phyloP scores from a whole-genome alignment of 495 filamentous ascomycete species.

The Cercophora sp. region DNA sequence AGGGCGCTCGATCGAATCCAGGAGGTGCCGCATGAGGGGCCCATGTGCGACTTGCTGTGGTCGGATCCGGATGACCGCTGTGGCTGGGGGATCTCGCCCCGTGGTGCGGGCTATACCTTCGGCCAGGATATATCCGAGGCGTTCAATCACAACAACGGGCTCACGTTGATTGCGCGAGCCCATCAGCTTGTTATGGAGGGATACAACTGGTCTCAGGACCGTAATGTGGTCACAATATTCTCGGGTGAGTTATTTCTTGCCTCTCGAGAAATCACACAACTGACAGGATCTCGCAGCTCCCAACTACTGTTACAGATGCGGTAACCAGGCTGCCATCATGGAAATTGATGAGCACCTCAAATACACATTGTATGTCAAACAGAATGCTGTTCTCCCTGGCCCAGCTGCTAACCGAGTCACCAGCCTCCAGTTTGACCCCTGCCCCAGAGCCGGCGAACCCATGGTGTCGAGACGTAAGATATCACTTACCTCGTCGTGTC shows the following conservation, averaged over 20 bases:
- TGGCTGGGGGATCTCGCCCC: slow-evolving; percentile 96
- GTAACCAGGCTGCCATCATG: slow-evolving; percentile 99
- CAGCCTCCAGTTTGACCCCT: slow-evolving; percentile 99
- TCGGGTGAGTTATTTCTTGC: slow-evolving; percentile 66
- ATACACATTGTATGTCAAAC: slow-evolving; percentile 91
- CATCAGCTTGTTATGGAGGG: slow-evolving; percentile 98
- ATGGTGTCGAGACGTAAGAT: slow-evolving; percentile 93
- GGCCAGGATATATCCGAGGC: slow-evolving; percentile 99
- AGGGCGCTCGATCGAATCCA: slow-evolving; percentile 92
- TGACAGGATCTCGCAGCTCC: slow-evolving; percentile 63
- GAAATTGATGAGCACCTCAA: slow-evolving; percentile 99
- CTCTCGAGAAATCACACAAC: background rate
- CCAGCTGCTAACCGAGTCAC: slow-evolving; percentile 17
- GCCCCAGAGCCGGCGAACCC: slow-evolving; percentile 92
- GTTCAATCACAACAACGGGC: slow-evolving; percentile 98
- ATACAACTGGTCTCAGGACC: slow-evolving; percentile 96
- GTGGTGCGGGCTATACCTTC: slow-evolving; percentile 97
- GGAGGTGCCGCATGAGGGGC: slow-evolving; percentile 96
- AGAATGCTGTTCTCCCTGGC: background rate
- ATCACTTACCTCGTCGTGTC: background rate
- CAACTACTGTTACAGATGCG: slow-evolving; percentile 97
- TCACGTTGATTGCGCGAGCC: slow-evolving; percentile 90
- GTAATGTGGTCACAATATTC: slow-evolving; percentile 98
- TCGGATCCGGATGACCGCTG: slow-evolving; percentile 97
- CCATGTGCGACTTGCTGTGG: slow-evolving; percentile 98